Base-by-base conservation (phyloP, 1,284 basidiomycete species). In the Athelia sp. region DNA sequence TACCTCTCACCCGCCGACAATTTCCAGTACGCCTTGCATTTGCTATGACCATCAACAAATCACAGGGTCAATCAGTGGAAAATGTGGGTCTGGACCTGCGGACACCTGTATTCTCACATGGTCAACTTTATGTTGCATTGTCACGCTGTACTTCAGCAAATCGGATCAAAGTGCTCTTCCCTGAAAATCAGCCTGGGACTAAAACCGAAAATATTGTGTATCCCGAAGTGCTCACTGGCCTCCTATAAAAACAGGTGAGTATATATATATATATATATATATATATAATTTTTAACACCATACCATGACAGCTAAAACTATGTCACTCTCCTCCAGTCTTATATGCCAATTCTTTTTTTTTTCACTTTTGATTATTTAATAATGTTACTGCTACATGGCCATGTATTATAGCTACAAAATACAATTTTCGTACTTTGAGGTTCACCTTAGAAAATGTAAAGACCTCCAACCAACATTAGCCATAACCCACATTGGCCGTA, bases 11-110 rank as follows among this genome's bases (percentile, higher is more conserved):
- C 1, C 4, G 50, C 1, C 42, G 46, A 0, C 65, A 72, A 54
- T 68, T 69, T 46, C 67, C 66, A 18, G 50, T 70, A 0, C 31
- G 52, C 2, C 47, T 68, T 1, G 60, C 62, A 3, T 70, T 70
- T 61, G 58, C 63, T 1, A 67, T 71, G 61, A 64, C 65, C 0
- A 65, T 70, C 54, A 71, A 72, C 54, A 70, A 70, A 34, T 43
- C 62, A 2, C 67, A 73, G 58, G 72, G 70, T 3, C 68, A 71
- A 42, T 65, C 36, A 8, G 36, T 40, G n/a, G n/a, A 40, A 40
- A 40, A 40, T 40, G 15, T 40, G 6, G 36, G 36, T 9, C 36
- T 40, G 6, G 36, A 40, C 19, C 36, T 40, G 4, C 15, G 36
- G 4, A 40, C 36, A 40, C 19, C 36, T 8, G 36, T 40, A 9